Conservation (phyloP, 257 asterid genomes). For the Nicotiana sylvestris region DNA sequence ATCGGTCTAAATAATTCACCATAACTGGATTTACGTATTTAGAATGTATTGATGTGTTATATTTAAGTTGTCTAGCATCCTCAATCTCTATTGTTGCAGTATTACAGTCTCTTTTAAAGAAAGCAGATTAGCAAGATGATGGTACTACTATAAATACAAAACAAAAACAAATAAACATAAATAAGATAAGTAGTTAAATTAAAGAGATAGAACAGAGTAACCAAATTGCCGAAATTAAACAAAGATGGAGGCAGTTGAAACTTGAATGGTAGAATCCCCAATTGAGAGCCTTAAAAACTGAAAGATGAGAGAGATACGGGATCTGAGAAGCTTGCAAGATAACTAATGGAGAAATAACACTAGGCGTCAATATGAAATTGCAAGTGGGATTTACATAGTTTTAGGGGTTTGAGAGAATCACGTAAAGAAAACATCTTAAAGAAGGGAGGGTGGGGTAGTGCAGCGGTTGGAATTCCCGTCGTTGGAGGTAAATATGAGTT, state of each 20-base stretch:
- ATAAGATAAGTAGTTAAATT: background rate
- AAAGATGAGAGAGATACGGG: background rate
- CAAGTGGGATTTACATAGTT: background rate
- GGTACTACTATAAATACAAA: background rate
- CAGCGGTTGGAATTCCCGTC: background rate
- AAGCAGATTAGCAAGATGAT: background rate
- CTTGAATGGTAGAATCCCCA: background rate
- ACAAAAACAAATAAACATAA: background rate
- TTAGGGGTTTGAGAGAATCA: conserved; percentile 6
- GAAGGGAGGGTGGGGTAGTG: background rate
- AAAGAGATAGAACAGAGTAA: background rate
- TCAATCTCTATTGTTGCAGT: background rate
- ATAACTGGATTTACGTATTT: background rate
- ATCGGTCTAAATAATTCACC: background rate
- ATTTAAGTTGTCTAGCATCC: background rate
- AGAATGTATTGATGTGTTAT: background rate
- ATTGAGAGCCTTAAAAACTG: background rate
- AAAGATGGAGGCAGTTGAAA: background rate
- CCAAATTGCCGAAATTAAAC: conserved; percentile 2
- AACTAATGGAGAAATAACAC: background rate
- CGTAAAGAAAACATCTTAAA: background rate
- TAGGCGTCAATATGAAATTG: background rate
- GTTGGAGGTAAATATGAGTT: background rate
- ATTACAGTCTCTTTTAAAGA: background rate
- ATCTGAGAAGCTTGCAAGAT: background rate